Percentiles rank a stretch among this genome's conserved stretches.
These are phyloP conservation scores for Coemansia sp. DNA, from an alignment of 371 early-diverging fungal genomes.

Conservation along the genomic window DNA sequence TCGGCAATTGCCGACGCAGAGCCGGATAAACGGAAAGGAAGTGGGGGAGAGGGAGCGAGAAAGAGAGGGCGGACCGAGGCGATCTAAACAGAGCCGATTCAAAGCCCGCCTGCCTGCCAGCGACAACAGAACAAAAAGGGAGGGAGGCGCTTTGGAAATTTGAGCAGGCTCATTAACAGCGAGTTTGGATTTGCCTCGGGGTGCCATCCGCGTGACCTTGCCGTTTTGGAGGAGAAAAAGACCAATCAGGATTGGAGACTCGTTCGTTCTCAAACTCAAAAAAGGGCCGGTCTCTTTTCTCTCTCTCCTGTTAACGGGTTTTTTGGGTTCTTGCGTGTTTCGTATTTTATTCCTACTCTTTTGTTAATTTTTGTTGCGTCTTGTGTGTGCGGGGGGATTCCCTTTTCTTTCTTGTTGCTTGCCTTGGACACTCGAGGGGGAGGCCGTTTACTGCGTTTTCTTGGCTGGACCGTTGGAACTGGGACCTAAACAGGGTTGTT, in stretches of 20 bases:
- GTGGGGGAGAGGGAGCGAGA: too few species aligned
- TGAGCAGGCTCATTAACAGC: neutral
- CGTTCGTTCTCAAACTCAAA: too few species aligned
- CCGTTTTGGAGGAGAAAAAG: neutral
- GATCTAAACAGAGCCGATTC: too few species aligned
- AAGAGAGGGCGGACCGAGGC: too few species aligned
- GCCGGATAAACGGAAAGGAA: too few species aligned
- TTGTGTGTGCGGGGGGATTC: constrained; percentile 1
- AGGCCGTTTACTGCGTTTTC: neutral
- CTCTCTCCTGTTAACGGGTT: neutral
- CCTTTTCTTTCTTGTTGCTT: neutral
- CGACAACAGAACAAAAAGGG: too few species aligned
- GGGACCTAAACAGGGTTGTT: too few species aligned
- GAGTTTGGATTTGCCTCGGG: too few species aligned
- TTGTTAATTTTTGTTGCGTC: neutral
- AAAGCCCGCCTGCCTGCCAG: too few species aligned
- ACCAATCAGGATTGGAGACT: neutral
- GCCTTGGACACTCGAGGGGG: too few species aligned
- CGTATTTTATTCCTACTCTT: neutral
- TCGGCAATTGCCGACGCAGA: too few species aligned
- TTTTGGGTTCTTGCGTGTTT: neutral
- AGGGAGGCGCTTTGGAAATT: neutral
- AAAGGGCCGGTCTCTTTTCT: neutral
- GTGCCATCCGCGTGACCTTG: neutral
- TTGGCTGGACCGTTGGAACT: neutral